Percentiles rank a stretch among this genome's conserved stretches.
phyloP scores from a whole-genome alignment of 169 alveolate species.

The Plasmodium gonderi region DNA sequence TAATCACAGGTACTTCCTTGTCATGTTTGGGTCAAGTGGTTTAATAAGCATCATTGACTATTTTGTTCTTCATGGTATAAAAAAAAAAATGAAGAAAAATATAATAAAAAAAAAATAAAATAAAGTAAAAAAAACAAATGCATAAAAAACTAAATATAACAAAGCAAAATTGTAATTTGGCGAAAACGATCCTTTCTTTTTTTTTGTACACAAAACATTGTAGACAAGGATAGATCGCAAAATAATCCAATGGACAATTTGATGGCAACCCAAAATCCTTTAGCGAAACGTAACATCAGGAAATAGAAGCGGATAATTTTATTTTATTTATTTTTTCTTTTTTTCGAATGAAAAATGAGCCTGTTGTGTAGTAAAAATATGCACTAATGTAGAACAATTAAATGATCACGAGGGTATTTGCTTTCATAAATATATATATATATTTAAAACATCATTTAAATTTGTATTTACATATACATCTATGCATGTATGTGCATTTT shows the following conservation, averaged over 20 bases:
- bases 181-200: background rate
- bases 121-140: background rate
- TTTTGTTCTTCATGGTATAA: constrained; percentile 72
- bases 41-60: constrained; percentile 69
- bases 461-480: background rate
- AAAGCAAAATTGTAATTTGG: background rate
- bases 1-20: constrained; percentile 65
- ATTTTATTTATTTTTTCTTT: too few relatives aligned
- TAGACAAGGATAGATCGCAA: constrained; percentile 57
- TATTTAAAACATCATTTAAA: background rate
- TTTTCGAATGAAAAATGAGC: background rate
- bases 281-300: constrained; percentile 50
- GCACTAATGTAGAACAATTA: background rate
- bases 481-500: background rate
- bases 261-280: constrained; percentile 57
- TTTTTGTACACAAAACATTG: constrained; percentile 1
- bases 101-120: background rate
- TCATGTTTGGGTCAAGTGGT: constrained; percentile 73
- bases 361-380: background rate
- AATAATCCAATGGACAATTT: constrained; percentile 49
- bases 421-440: background rate
- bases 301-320: background rate
- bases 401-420: too few relatives aligned
- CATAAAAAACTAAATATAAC: background rate
- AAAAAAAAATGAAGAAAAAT: constrained; percentile 12